These are phyloP conservation scores for Sungouiozyma intestinalis DNA, from an alignment of 805 yeast genomes.

Conservation along the genomic window DNA sequence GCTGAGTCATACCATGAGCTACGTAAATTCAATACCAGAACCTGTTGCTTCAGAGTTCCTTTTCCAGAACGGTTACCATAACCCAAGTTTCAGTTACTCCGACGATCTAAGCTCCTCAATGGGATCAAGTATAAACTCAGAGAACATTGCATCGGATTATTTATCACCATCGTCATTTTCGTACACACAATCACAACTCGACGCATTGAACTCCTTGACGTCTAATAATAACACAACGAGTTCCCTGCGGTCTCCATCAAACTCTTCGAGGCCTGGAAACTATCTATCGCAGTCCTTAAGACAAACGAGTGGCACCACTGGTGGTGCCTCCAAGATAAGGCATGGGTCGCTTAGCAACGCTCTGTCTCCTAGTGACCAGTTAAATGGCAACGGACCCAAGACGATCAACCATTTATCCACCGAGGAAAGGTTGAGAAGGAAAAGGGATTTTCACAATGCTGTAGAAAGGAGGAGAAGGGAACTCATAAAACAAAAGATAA, in stretches of 20 bases:
- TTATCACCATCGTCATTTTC: constrained; percentile 19
- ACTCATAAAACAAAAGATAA: constrained; percentile 77
- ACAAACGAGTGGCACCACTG: constrained; percentile 13
- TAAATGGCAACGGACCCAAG: constrained; percentile 14
- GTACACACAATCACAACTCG: constrained; percentile 17
- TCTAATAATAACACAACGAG: constrained; percentile 3
- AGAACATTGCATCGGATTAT: constrained; percentile 15
- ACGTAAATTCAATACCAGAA: constrained; percentile 3
- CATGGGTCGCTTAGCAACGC: constrained; percentile 17
- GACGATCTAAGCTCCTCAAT: constrained; percentile 25
- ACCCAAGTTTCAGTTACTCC: constrained; percentile 12
- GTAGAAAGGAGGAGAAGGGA: constrained; percentile 90
- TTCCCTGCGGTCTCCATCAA: constrained; percentile 25
- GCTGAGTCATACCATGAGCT: background rate
- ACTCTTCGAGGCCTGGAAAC: constrained; percentile 23
- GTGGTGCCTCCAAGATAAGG: constrained; percentile 24
- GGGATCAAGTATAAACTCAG: constrained; percentile 22
- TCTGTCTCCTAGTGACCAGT: background rate
- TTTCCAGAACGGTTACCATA: constrained; percentile 13
- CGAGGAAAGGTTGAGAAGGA: constrained; percentile 63
- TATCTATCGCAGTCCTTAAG: constrained; percentile 23
- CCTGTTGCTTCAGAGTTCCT: constrained; percentile 11
- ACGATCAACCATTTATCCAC: constrained; percentile 13
- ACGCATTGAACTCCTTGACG: constrained; percentile 7
- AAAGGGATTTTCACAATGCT: constrained; percentile 87